Conservation (phyloP, 495 filamentous ascomycete genomes). For the Penicillium diatomitis region DNA sequence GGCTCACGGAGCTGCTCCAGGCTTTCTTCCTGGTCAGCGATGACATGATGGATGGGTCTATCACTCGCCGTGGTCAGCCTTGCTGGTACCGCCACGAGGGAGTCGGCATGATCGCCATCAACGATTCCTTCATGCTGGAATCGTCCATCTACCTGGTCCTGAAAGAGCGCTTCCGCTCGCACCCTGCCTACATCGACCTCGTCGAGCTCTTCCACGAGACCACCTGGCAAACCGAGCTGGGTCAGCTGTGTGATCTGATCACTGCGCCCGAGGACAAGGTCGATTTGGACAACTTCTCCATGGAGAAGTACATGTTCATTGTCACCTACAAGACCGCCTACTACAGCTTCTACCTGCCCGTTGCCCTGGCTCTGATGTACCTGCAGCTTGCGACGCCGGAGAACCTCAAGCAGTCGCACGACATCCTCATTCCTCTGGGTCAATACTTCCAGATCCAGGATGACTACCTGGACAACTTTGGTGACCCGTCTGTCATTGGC, state of each 20-base stretch:
- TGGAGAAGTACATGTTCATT: conserved; percentile 96
- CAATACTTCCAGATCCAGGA: conserved; percentile 99
- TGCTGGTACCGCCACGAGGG: conserved; percentile 89
- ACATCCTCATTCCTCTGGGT: conserved; percentile 94
- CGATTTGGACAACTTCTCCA: conserved; percentile 84
- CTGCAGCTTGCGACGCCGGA: conserved; percentile 69
- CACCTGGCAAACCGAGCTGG: conserved; percentile 86
- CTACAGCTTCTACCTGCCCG: conserved; percentile 97
- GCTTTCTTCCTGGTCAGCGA: conserved; percentile 98
- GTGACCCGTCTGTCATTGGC: conserved; percentile 86
- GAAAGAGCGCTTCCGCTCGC: conserved; percentile 82
- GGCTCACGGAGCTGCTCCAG: conserved; percentile 96
- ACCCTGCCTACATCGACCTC: conserved; percentile 79
- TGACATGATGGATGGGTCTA: conserved; percentile 94
- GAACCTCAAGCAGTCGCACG: conserved; percentile 77
- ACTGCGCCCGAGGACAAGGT: conserved; percentile 87
- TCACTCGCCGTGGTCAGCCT: conserved; percentile 83
- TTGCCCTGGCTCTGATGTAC: conserved; percentile 80
- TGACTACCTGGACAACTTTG: conserved; percentile 97
- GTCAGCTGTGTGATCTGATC: conserved; percentile 87
- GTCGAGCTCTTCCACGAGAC: conserved; percentile 94
- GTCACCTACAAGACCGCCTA: conserved; percentile 99
- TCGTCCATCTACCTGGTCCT: conserved; percentile 79
- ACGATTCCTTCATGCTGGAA: conserved; percentile 97
- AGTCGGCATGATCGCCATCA: conserved; percentile 93